Base-by-base conservation (phyloP, 78 protist genomes). In the Monocercomonoides exilis region DNA sequence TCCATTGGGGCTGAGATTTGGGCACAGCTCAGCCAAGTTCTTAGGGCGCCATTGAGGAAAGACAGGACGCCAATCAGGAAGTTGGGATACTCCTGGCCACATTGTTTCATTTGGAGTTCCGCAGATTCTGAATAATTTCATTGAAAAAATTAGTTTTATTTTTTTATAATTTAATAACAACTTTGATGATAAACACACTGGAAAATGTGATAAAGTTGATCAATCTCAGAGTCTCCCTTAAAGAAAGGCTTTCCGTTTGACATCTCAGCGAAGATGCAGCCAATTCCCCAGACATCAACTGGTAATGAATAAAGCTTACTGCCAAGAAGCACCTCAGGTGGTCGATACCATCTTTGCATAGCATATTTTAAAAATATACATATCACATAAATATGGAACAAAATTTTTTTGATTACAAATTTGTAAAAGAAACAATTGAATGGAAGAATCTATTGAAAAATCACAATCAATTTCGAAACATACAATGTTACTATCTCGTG, bases 21-120 rank as follows among this genome's bases (percentile, higher is more conserved):
- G 91, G 87, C 41, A 6, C 2, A 43, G 21, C 77, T 89, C 80
- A 35, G 2, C 11, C 64, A 92, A 85, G 41, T 91, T 77, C 85
- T 88, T 91, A 2, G 93, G 92, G 0, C 85, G 44, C 95, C 93
- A 94, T 3, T 89, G 77, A 77, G 96, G 98, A 77, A 95, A 94
- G 32, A 90, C 81, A 1, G 87, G 5, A 43, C 92, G 91, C 84
- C 45, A 90, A 35, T 96, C 93, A 29, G 97, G 97, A 45, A 97
- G 92, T 29, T 43, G 32, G 0, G 87, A 43, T 41, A 97, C 89
- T 44, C 92, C 94, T 1, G 95, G 96, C 98, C 98, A 97, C 3
- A 34, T 33, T 36, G 80, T 54, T 2, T 91, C 95, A 29, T 33
- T 94, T 0, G 98, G 99, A 0, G 96, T 96, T 77, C 99, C 99